phyloP scores from a whole-genome alignment of 257 asterid species.

The Lithospermum erythrorhizon region DNA sequence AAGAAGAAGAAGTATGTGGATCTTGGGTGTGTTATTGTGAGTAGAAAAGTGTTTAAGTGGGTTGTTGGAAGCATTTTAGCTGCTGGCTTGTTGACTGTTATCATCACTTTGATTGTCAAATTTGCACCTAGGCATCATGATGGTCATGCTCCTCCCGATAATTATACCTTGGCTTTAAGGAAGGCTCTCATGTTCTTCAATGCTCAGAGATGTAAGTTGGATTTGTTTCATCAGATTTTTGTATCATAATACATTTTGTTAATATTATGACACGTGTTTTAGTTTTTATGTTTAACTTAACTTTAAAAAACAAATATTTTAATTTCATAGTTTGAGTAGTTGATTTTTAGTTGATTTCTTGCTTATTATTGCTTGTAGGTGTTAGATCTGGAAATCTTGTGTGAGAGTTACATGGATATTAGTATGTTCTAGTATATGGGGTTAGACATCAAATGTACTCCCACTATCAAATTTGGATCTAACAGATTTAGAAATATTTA shows the following conservation, averaged over 20 bases:
- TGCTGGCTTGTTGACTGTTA: conserved; percentile 64
- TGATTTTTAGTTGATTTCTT: too few relatives aligned
- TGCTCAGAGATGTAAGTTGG: conserved; percentile 57
- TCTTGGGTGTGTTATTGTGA: conserved; percentile 87
- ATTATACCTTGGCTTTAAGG: conserved; percentile 71
- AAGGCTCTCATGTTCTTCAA: conserved; percentile 95
- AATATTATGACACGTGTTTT: too few relatives aligned
- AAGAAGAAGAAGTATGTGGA: conserved; percentile 97
- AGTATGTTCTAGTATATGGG: background rate
- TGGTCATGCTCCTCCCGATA: conserved; percentile 73
- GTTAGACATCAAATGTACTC: background rate
- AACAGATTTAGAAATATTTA: background rate
- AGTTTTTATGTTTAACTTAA: too few relatives aligned
- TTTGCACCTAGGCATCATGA: conserved; percentile 72
- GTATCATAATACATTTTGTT: too few relatives aligned
- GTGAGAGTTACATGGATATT: background rate
- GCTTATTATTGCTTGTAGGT: too few relatives aligned
- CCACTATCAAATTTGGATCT: background rate
- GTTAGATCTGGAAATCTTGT: background rate
- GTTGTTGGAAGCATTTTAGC: conserved; percentile 64
- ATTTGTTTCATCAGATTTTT: too few relatives aligned
- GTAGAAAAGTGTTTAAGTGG: conserved; percentile 81
- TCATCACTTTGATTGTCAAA: conserved; percentile 66
- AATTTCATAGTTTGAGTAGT: too few relatives aligned
- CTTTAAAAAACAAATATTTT: too few relatives aligned